These are phyloP conservation scores for Euphorbia corollata DNA, from an alignment of 441 rosid genomes.

Conservation along the genomic window DNA sequence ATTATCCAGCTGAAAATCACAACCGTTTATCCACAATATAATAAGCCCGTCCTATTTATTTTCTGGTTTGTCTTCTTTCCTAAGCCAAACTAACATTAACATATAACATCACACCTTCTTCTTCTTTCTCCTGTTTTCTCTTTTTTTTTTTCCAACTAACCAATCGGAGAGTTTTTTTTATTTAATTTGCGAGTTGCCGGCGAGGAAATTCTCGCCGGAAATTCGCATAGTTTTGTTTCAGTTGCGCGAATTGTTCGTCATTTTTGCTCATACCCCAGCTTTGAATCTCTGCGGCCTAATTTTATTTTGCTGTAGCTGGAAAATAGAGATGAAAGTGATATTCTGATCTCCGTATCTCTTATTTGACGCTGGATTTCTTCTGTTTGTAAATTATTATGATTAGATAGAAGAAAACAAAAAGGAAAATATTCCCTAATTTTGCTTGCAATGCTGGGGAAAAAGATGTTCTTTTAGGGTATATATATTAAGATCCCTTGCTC, in stretches of 20 bases:
- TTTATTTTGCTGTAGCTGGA: constrained; percentile 5
- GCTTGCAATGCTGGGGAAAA: constrained; percentile 39
- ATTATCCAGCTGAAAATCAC: constrained; percentile 10
- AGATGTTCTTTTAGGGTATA: constrained; percentile 15
- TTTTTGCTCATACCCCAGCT: constrained; percentile 1
- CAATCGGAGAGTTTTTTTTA: neutral
- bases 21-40: constrained; percentile 22
- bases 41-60: constrained; percentile 33
- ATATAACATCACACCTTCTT: constrained; percentile 14
- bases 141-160: no score
- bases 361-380: neutral
- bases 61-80: constrained; percentile 34
- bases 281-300: neutral
- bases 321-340: constrained; percentile 12
- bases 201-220: constrained; percentile 49
- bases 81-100: constrained; percentile 29
- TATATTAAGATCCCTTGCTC: constrained; percentile 37
- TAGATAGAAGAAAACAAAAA: constrained; percentile 27
- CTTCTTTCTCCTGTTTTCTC: neutral
- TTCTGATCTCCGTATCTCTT: neutral
- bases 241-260: neutral
- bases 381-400: constrained; percentile 26
- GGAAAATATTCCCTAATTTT: constrained; percentile 21
- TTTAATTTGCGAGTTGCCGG: constrained; percentile 30
- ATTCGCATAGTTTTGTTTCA: neutral